Evolutionary conservation across 441 rosid genomes (phyloP).

Genomic region (Populus trichocarpa): DNA sequence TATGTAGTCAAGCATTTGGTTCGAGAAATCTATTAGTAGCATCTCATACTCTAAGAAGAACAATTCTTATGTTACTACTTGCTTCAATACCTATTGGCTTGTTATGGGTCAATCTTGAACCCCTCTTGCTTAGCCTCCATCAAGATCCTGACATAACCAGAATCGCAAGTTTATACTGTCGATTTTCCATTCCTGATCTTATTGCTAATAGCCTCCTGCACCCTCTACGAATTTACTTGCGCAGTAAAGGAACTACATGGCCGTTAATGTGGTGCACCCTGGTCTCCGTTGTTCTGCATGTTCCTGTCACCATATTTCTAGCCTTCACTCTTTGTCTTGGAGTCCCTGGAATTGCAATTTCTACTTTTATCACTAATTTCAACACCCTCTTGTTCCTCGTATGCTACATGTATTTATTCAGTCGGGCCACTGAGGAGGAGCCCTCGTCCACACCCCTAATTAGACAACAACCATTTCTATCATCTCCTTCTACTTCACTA

Average conservation of each 20-base stretch:
- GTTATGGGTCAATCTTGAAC: conserved; percentile 66
- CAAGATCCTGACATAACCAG: conserved; percentile 59
- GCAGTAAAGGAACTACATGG: conserved; percentile 82
- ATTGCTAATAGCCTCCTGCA: conserved; percentile 68
- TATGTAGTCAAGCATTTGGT: conserved; percentile 84
- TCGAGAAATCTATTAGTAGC: conserved; percentile 56
- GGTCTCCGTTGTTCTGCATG: conserved; percentile 47
- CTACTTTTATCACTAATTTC: conserved; percentile 59
- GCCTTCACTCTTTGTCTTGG: conserved; percentile 56
- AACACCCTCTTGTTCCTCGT: conserved; percentile 54
- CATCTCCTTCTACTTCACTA: neutral
- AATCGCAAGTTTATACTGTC: conserved; percentile 70
- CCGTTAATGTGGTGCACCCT: conserved; percentile 80
- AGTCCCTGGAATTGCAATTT: conserved; percentile 72
- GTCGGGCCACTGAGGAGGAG: conserved; percentile 8
- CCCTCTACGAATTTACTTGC: conserved; percentile 75
- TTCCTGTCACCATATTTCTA: conserved; percentile 51
- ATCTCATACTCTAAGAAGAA: conserved; percentile 47
- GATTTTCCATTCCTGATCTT: conserved; percentile 69
- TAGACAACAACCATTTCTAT: neutral
- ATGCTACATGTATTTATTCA: conserved; percentile 37
- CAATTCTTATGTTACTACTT: conserved; percentile 53
- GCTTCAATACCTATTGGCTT: conserved; percentile 61
- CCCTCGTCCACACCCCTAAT: conserved; percentile 13
- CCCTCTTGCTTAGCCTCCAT: conserved; percentile 58